These are phyloP conservation scores for Calendula officinalis DNA, from an alignment of 129 eudicot genomes.

Conservation along the genomic window DNA sequence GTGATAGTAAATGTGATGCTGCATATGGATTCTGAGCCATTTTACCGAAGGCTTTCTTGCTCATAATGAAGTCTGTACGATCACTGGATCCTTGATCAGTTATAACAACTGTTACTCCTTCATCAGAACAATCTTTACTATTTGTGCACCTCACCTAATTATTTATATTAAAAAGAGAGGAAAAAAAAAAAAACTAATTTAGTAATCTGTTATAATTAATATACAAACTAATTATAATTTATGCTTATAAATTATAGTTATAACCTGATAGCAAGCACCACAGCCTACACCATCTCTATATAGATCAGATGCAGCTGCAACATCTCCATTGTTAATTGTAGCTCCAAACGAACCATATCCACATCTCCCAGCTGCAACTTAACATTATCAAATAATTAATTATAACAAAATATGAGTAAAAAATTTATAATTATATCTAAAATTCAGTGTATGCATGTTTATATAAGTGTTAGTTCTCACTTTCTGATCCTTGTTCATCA, in stretches of 20 bases:
- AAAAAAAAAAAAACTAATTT: neutral
- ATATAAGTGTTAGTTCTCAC: slow-evolving; percentile 46
- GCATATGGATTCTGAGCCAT: slow-evolving; percentile 68
- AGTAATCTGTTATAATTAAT: too few relatives aligned
- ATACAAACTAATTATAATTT: too few relatives aligned
- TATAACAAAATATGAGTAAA: slow-evolving; percentile 6
- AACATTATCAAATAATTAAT: neutral
- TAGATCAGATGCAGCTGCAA: slow-evolving; percentile 74
- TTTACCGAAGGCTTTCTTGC: slow-evolving; percentile 58
- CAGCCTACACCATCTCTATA: slow-evolving; percentile 76
- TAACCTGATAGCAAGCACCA: slow-evolving; percentile 87
- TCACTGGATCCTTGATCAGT: slow-evolving; percentile 78
- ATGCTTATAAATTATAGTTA: slow-evolving; percentile 19
- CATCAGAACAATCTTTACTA: slow-evolving; percentile 58
- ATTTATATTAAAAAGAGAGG: neutral
- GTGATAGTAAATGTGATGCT: slow-evolving; percentile 48
- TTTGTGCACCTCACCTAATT: slow-evolving; percentile 69
- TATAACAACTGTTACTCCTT: slow-evolving; percentile 70
- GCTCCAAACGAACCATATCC: slow-evolving; percentile 82
- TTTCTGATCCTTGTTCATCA: slow-evolving; percentile 71
- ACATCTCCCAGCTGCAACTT: slow-evolving; percentile 61
- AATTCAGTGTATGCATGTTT: neutral
- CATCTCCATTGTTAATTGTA: slow-evolving; percentile 67
- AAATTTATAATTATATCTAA: neutral
- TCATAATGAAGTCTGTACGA: slow-evolving; percentile 69